These are phyloP conservation scores for Ganoderma resinaceum DNA, from an alignment of 1,284 basidiomycete species.

Conservation along the genomic window DNA sequence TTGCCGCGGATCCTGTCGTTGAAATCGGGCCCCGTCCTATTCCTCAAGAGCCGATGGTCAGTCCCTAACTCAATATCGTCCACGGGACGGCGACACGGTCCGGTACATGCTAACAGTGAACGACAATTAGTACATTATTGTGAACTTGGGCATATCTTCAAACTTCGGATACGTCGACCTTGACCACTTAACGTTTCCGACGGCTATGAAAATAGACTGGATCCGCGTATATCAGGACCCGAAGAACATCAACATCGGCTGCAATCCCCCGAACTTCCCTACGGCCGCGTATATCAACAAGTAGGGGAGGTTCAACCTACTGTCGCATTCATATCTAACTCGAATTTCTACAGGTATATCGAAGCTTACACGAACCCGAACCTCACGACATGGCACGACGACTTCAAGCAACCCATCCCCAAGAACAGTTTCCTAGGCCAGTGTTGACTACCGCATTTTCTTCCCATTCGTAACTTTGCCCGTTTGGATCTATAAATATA, in stretches of 20 bases:
- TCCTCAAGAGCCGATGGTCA: slow-evolving; percentile 85
- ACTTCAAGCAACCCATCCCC: slow-evolving; percentile 68
- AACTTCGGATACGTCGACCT: slow-evolving; percentile 80
- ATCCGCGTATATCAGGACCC: slow-evolving; percentile 83
- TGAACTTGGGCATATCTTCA: slow-evolving; percentile 82
- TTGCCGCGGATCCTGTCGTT: slow-evolving; percentile 69
- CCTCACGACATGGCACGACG: slow-evolving; percentile 49
- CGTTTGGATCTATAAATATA: not conserved
- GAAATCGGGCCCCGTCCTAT: slow-evolving; percentile 80
- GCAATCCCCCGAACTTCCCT: slow-evolving; percentile 81
- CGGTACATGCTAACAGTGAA: slow-evolving; percentile 42
- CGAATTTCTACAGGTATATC: slow-evolving; percentile 36
- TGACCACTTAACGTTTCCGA: slow-evolving; percentile 70
- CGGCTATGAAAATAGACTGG: slow-evolving; percentile 80
- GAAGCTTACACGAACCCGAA: slow-evolving; percentile 52
- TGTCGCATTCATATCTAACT: not conserved
- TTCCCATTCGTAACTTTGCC: not conserved
- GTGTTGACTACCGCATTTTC: slow-evolving; percentile 45
- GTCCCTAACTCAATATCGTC: slow-evolving; percentile 17
- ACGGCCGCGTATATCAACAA: slow-evolving; percentile 77
- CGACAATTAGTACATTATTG: slow-evolving; percentile 75
- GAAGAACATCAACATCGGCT: slow-evolving; percentile 76
- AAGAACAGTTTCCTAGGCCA: slow-evolving; percentile 62
- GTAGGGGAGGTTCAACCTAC: slow-evolving; percentile 44
- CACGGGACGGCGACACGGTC: no score